phyloP scores from a whole-genome alignment of 768 basidiomycete genomes.

The Fomitopsis pulvina region DNA sequence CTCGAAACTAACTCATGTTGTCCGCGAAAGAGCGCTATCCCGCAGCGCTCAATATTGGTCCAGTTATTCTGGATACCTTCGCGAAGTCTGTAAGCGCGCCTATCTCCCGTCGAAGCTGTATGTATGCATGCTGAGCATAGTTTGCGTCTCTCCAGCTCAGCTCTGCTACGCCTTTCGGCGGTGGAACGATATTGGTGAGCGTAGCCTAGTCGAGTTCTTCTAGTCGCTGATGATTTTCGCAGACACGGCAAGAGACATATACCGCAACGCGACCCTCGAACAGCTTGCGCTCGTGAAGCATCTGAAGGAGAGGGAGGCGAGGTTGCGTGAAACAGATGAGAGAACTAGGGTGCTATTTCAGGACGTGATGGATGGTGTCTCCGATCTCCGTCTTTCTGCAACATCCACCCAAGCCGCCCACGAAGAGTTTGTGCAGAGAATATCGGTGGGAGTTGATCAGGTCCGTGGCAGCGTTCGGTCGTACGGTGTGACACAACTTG shows the following conservation, averaged over 20 bases:
- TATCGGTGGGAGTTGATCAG: slow-evolving; percentile 2
- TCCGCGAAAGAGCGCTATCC: slow-evolving; percentile 50
- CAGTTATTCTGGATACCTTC: slow-evolving; percentile 77
- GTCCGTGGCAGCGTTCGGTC: not conserved
- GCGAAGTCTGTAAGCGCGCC: slow-evolving; percentile 60
- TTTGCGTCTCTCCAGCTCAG: slow-evolving; percentile 42
- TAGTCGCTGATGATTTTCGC: not conserved
- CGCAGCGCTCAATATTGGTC: slow-evolving; percentile 82
- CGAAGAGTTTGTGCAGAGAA: not conserved
- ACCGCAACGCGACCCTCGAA: slow-evolving; percentile 58
- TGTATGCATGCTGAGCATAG: not conserved
- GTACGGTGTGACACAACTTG: not conserved
- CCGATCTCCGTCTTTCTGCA: slow-evolving; percentile 6
- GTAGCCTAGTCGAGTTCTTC: not conserved
- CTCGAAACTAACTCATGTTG: not conserved
- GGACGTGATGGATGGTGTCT: slow-evolving; percentile 7
- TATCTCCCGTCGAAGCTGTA: not conserved
- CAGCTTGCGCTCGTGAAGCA: slow-evolving; percentile 43
- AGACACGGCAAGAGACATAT: slow-evolving; percentile 63
- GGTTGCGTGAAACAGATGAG: slow-evolving; percentile 20
- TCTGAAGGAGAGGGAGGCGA: slow-evolving; percentile 39
- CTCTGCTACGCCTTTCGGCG: slow-evolving; percentile 68
- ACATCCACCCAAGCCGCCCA: not conserved
- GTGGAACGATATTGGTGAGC: slow-evolving; percentile 68
- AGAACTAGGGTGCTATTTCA: slow-evolving; percentile 21